Percentiles rank a stretch among this genome's conserved stretches.
phyloP scores from a whole-genome alignment of 768 basidiomycete genomes.

The Lyophyllum shimeji region DNA sequence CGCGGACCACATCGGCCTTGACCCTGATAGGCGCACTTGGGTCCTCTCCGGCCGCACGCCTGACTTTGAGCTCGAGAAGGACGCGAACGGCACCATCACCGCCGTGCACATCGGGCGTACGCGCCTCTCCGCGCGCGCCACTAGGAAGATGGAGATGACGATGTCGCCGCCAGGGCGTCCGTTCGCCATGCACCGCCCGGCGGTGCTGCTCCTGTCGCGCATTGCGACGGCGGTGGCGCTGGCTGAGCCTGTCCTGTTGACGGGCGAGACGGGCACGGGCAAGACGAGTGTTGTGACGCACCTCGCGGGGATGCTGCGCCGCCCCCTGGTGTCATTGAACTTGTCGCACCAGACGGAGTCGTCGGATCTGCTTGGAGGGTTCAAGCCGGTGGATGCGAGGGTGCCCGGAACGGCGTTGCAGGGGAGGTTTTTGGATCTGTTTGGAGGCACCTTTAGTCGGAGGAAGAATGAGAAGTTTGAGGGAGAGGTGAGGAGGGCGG shows the following conservation, averaged over 20 bases:
- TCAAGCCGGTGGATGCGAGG: slow-evolving; percentile 92
- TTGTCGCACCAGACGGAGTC: slow-evolving; percentile 96
- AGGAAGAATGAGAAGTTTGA: slow-evolving; percentile 88
- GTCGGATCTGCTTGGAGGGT: slow-evolving; percentile 90
- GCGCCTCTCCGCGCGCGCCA: slow-evolving; percentile 48
- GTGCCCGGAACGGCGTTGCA: slow-evolving; percentile 73
- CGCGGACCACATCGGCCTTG: slow-evolving; percentile 63
- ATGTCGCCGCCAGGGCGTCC: slow-evolving; percentile 44
- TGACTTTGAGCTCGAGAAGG: slow-evolving; percentile 64
- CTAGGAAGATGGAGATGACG: slow-evolving; percentile 34
- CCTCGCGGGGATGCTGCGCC: slow-evolving; percentile 74
- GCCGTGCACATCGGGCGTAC: slow-evolving; percentile 65
- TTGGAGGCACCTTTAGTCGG: slow-evolving; percentile 84
- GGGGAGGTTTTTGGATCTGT: slow-evolving; percentile 73
- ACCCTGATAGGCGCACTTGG: slow-evolving; percentile 70
- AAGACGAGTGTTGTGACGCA: slow-evolving; percentile 94
- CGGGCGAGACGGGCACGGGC: slow-evolving; percentile 99
- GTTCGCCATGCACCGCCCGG: slow-evolving; percentile 89
- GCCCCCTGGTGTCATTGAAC: slow-evolving; percentile 85
- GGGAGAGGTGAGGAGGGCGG: slow-evolving; percentile 76
- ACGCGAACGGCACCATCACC: slow-evolving; percentile 58
- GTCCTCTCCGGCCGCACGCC: slow-evolving; percentile 66
- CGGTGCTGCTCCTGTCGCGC: slow-evolving; percentile 74
- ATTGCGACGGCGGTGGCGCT: slow-evolving; percentile 73
- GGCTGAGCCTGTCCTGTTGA: slow-evolving; percentile 83